Evolutionary conservation across 352 stramenopile genomes (phyloP), one percentile per base, ranked within the genome.

Genomic region (Phytophthora quininea): DNA sequence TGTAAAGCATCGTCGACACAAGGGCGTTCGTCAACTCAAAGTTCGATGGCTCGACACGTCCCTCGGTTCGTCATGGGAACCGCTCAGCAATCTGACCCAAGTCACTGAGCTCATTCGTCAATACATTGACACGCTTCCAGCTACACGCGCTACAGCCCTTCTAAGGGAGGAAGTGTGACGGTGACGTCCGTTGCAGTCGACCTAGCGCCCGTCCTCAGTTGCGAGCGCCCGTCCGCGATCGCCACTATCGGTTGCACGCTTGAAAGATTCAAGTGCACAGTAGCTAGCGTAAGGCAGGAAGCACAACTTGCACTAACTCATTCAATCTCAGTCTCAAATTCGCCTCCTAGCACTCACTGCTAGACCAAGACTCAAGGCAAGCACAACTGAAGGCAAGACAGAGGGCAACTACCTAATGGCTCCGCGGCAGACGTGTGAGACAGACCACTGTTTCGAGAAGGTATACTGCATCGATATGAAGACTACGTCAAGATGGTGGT

Each of bases 81-180:
- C 55, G 9, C 32, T 54, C 4, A 2, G 1, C 8, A 62, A 62
- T 10, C 5, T 62, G 15, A 2, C 4, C 0, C 35, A 64, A 45
- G 57, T 50, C 1, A 1, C 32, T 1, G 47, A 4, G 19, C 38
- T 64, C 2, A 42, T 64, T 57, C 27, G 37, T 37, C 48, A 14
- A 1, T 58, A 57, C 33, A 9, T 57, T 31, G 47, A 64, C 31
- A 52, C 12, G 1, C 9, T 64, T 30, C 57, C 48, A 53, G 27
- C 14, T 46, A 29, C 47, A 2, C 33, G 48, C 2, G 48, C 57
- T 57, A 64, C 48, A 7, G 57, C 57, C 0, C 48, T 38, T 46
- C 57, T 64, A 64, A 19, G 29, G 48, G 46, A 56, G 37, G 56
- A 55, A 62, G 42, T 45, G 54, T 40, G 10, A 40, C 10, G 35